Evolutionary conservation across 805 yeast species (phyloP), one percentile per base, ranked within the genome.

Genomic region (Yarrowia sp.): DNA sequence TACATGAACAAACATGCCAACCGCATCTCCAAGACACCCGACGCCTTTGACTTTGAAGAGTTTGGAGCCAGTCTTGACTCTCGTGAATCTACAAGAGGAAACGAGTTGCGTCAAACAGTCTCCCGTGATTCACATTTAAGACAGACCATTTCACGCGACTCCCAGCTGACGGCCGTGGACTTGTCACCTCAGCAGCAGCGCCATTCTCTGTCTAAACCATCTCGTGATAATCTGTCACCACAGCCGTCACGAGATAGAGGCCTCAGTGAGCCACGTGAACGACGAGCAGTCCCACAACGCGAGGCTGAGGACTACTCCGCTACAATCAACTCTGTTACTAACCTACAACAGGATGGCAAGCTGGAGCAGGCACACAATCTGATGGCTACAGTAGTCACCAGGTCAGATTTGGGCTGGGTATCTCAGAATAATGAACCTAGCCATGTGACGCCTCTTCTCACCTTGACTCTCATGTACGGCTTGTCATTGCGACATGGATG

Each of bases 401-500:
- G 47, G 40, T 24, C 63, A 0, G 47, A 40, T 24, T 19, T 42
- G 13, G 63, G 47, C n/a, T 40, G 58, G 58, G 58, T 19, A 3
- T 12, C 63, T 14, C 47, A 40, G 9, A 55, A 39, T 12, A 39
- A 33, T 13, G 49, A 55, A 2, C 63, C 63, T n/a, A 30, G 24
- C 24, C 17, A 55, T 9, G 47, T 40, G 30, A 40, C 63, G 0
- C 49, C 63, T n/a, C 47, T 55, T n/a, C 17, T 55, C 15, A 40
- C 64, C 12, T n/a, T 58, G 17, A 40, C 43, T 6, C 64, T 58
- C 12, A 58, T 58, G 64, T 58, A 42, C 10, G 66, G 66, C 1
- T 14, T 61, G 17, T 61, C 66, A 1, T 20, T 61, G 7, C 14
- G 66, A 36, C 66, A 61, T 15, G 66, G 66, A 2, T 61, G 66